Evolutionary conservation across 1,284 basidiomycete species (phyloP), one percentile per base, ranked within the genome.

Genomic region (Boletus hoseneyae): DNA sequence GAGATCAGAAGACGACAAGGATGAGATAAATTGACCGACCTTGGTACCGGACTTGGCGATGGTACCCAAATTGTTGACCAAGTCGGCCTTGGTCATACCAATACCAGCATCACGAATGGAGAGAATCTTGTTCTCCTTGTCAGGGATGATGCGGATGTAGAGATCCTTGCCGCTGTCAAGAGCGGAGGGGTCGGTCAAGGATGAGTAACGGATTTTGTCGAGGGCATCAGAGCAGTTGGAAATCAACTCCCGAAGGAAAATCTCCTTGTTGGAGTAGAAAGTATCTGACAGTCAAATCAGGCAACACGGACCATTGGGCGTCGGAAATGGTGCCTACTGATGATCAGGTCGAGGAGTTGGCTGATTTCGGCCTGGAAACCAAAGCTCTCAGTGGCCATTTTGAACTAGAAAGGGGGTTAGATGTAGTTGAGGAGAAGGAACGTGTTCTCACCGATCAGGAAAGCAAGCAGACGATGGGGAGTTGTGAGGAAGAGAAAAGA

Each of bases 11-110:
- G 43, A 23, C 40, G 35, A 38, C 52, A 46, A 54, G 35, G 32
- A 50, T 30, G 46, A 16, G 37, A 0, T 3, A 40, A 27, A 8
- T 37, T 13, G 48, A 50, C 73, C 21, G 48, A 85, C 88, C 77
- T 95, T 91, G 54, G 89, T 91, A 59, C 93, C 93, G 54, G 93
- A 96, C 81, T 96, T 99, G 76, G 96, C 96, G 70, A 99, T 99
- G 52, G 97, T 99, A 80, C 96, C 97, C 58, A 99, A 83, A 84
- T 99, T 99, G 85, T 97, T 97, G 73, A 97, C 93, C 67, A 95
- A 80, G 74, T 95, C 92, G 55, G 93, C 93, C 82, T 97, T 97
- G 79, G 93, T 97, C 93, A 97, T 97, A 72, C 97, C 96, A 61
- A 99, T 80, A 87, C 97, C 97, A 54, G 93, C 91, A 73, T 99